Base-by-base conservation (phyloP, 2,329 filamentous ascomycete genomes). In the Microcyclospora pomicola region DNA sequence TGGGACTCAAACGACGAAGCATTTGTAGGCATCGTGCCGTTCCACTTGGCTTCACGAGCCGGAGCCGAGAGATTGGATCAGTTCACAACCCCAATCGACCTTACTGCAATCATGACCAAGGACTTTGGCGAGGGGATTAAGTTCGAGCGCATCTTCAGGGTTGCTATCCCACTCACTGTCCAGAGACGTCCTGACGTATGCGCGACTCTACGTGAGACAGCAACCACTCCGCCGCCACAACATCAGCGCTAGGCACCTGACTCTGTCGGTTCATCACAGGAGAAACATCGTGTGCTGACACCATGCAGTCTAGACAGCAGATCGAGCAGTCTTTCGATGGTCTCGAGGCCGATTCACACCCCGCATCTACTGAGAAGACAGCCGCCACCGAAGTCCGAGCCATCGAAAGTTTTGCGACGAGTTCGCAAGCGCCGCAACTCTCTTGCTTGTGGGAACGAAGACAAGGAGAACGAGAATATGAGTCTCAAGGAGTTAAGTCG, bases 71-170 rank as follows among this genome's bases (percentile, higher is more conserved):
- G 48, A 2, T 35, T 46, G 9, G 49, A 52, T 33, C 35, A 38
- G 6, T 53, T 49, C 39, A 51, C 49, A 2, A 45, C 52, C 37
- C 41, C 43, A 12, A 34, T 53, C 19, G 42, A 51, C 29, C 13
- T 53, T 15, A 43, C 35, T 9, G 45, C 45, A 4, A 34, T 39
- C 6, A 19, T 49, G 13, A 46, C 38, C 5, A 43, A 44, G 31
- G 16, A 31, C 9, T 51, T 49, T 28, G 34, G 41, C 28, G 45
- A 41, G 14, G 38, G 37, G 9, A 42, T 51, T 15, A 39, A 32
- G 14, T 44, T 47, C 28, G 48, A 54, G 33, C 42, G 39, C 14
- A 39, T 42, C 9, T 41, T 53, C n/a, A 44, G 50, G 5, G 42
- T 41, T 33, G 42, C 37, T 3, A 14, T 52, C 15, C 50, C 50